Evolutionary conservation across 257 asterid genomes (phyloP).

Genomic region (Fraxinus excelsior): DNA sequence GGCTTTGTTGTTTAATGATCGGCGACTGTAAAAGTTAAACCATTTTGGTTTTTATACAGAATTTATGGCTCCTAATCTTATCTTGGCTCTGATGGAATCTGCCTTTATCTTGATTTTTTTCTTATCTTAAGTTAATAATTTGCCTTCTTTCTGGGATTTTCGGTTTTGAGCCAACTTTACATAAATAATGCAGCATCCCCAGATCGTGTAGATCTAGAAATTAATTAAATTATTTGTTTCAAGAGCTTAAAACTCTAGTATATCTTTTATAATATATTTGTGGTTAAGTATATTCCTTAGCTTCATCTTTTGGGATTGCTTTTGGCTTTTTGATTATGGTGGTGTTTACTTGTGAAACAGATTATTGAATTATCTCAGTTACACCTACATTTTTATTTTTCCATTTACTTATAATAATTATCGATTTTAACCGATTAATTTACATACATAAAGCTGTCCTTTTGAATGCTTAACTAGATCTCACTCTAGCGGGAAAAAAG

Average conservation of each 20-base stretch:
- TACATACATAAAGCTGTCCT: neutral
- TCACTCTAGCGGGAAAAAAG: neutral
- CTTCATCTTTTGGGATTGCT: neutral
- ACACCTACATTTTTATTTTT: neutral
- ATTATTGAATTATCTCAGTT: conserved; percentile 3
- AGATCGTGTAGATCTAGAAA: neutral
- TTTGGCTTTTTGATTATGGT: conserved; percentile 3
- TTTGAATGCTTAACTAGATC: neutral
- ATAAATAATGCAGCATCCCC: neutral
- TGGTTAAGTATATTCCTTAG: neutral
- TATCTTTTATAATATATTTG: too few species aligned
- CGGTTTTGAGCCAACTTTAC: neutral
- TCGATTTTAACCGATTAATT: neutral
- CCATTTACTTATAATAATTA: neutral
- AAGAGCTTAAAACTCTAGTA: neutral
- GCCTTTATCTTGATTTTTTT: conserved; percentile 7
- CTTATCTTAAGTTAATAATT: neutral
- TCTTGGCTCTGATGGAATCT: conserved; percentile 1
- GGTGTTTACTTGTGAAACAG: neutral
- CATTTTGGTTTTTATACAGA: neutral
- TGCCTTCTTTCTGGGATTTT: conserved; percentile 3
- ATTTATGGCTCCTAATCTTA: neutral
- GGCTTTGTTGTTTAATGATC: neutral
- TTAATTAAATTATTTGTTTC: neutral
- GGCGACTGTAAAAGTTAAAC: neutral